Conservation (phyloP, 495 filamentous ascomycete species). For the Aspergillus carlsbadensis region DNA sequence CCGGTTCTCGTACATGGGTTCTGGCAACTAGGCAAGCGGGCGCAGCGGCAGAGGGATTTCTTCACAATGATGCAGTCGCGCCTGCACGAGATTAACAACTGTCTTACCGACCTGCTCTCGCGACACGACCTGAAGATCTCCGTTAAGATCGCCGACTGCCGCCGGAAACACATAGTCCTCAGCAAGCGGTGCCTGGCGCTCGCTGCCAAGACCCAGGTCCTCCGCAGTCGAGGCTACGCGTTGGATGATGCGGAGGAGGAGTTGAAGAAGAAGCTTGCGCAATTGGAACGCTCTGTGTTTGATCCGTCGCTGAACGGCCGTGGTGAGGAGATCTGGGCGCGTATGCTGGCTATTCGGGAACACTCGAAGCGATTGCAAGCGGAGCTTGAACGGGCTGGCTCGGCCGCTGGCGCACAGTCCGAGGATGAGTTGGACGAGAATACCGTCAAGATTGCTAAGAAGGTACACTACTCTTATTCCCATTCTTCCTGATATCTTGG, state of each 20-base stretch:
- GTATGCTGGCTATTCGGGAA: slow-evolving; percentile 82
- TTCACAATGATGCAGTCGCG: slow-evolving; percentile 70
- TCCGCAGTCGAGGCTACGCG: slow-evolving; percentile 89
- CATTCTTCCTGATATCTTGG: background rate
- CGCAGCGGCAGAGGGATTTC: slow-evolving; percentile 72
- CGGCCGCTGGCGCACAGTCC: slow-evolving; percentile 44
- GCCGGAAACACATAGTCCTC: slow-evolving; percentile 75
- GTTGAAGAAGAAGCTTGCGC: slow-evolving; percentile 76
- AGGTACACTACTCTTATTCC: slow-evolving; percentile 51
- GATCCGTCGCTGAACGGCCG: slow-evolving; percentile 83
- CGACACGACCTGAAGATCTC: slow-evolving; percentile 80
- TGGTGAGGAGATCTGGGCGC: slow-evolving; percentile 94
- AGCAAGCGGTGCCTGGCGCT: slow-evolving; percentile 79
- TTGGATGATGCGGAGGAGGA: slow-evolving; percentile 90
- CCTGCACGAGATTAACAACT: slow-evolving; percentile 90
- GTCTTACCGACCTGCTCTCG: slow-evolving; percentile 72
- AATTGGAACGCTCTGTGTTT: slow-evolving; percentile 70
- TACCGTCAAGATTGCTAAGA: slow-evolving; percentile 75
- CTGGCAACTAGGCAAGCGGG: slow-evolving; percentile 68
- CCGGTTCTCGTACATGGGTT: slow-evolving; percentile 73
- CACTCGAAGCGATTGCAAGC: slow-evolving; percentile 73
- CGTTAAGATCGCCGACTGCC: slow-evolving; percentile 75
- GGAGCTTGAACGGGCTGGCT: slow-evolving; percentile 69
- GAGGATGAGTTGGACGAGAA: slow-evolving; percentile 70
- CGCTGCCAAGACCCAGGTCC: slow-evolving; percentile 86